Conservation (phyloP, 441 rosid species). For the Rhodomyrtus psidioides region DNA sequence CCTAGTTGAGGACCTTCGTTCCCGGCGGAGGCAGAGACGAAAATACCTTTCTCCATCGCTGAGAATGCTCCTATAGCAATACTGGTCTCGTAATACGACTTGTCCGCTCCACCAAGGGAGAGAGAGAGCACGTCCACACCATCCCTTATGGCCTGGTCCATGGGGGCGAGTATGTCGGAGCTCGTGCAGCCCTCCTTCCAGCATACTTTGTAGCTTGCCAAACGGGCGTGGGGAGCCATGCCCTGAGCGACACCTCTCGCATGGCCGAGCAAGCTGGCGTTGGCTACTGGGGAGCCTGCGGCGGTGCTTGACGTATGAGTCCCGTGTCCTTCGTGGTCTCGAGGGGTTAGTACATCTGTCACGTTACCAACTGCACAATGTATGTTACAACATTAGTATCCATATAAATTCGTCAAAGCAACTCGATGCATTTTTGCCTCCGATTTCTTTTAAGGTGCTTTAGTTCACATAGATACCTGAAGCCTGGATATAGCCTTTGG, state of each 20-base stretch:
- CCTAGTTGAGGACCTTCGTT: conserved; percentile 4
- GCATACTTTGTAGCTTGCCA: conserved; percentile 31
- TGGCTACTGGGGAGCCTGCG: conserved; percentile 8
- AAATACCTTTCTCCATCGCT: conserved; percentile 25
- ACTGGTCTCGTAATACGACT: background rate
- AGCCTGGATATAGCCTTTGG: background rate
- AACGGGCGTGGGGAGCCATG: conserved; percentile 29
- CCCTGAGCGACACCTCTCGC: conserved; percentile 25
- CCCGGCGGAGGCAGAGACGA: conserved; percentile 21
- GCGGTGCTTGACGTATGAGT: conserved; percentile 28
- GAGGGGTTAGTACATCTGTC: background rate
- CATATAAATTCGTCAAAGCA: background rate
- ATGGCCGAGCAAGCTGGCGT: conserved; percentile 11
- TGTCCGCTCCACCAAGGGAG: conserved; percentile 5
- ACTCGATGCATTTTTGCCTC: background rate
- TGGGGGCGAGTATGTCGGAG: conserved; percentile 22
- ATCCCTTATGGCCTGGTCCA: conserved; percentile 32
- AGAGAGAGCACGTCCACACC: conserved; percentile 29
- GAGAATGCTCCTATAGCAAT: conserved; percentile 22
- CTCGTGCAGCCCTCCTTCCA: background rate
- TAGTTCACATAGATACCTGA: background rate
- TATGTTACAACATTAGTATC: no score
- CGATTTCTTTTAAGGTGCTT: background rate
- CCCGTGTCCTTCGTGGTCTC: conserved; percentile 25
- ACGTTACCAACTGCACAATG: background rate